These are phyloP conservation scores for Lactifluus echinatus DNA, from an alignment of 768 basidiomycete species.

Conservation along the genomic window DNA sequence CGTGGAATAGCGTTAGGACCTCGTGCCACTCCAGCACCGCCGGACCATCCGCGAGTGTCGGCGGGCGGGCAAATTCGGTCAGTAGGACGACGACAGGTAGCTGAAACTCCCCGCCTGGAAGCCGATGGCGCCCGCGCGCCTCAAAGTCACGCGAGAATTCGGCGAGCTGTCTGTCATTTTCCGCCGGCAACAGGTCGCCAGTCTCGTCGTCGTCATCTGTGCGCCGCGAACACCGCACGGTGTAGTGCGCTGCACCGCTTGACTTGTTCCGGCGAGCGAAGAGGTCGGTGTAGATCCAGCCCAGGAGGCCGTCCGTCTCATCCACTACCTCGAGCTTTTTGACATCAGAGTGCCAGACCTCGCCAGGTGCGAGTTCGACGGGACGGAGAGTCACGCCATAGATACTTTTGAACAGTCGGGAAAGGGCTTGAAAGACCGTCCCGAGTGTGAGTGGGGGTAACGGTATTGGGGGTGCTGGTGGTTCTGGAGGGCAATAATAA, in stretches of 20 bases:
- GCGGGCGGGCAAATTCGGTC: slow-evolving; percentile 72
- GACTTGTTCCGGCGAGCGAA: slow-evolving; percentile 81
- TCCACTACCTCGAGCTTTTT: slow-evolving; percentile 91
- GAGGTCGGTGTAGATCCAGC: slow-evolving; percentile 92
- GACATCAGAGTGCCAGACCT: slow-evolving; percentile 85
- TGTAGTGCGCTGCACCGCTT: slow-evolving; percentile 93
- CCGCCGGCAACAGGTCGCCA: slow-evolving; percentile 45
- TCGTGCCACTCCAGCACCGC: slow-evolving; percentile 86
- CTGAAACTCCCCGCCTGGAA: slow-evolving; percentile 68
- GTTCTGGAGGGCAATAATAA: slow-evolving; percentile 79
- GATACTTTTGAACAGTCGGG: slow-evolving; percentile 73
- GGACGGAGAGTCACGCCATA: slow-evolving; percentile 84
- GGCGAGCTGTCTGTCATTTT: slow-evolving; percentile 29
- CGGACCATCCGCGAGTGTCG: slow-evolving; percentile 46
- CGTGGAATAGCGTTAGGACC: slow-evolving; percentile 90
- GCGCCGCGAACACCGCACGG: slow-evolving; percentile 87
- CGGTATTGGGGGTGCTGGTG: slow-evolving; percentile 63
- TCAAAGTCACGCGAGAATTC: slow-evolving; percentile 55
- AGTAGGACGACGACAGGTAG: slow-evolving; percentile 87
- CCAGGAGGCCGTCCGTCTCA: slow-evolving; percentile 77
- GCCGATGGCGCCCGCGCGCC: slow-evolving; percentile 46
- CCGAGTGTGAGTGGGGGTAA: slow-evolving; percentile 76
- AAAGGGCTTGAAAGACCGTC: slow-evolving; percentile 88
- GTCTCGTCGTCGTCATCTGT: slow-evolving; percentile 83
- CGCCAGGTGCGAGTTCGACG: slow-evolving; percentile 57